Conservation (phyloP, 495 filamentous ascomycete genomes). For the Monascus purpureus region DNA sequence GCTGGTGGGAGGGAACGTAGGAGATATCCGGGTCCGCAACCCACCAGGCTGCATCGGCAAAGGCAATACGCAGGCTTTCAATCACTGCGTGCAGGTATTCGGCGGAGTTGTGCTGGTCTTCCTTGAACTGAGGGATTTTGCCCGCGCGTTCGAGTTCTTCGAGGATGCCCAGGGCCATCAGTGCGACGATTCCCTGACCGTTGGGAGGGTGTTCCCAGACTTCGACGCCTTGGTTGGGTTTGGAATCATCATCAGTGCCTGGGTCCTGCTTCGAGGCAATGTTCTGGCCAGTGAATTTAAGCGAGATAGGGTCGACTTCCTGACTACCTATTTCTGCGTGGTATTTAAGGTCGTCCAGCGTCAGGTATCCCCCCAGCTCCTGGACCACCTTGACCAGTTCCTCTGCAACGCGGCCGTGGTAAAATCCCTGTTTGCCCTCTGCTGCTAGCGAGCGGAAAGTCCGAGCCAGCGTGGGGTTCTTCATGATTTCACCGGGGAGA, state of each 20-base stretch:
- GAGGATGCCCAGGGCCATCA: conserved; percentile 87
- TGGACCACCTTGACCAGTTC: conserved; percentile 63
- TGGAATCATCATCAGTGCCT: conserved; percentile 25
- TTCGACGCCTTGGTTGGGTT: conserved; percentile 48
- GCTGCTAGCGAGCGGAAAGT: conserved; percentile 71
- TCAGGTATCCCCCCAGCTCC: conserved; percentile 64
- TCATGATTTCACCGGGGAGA: conserved; percentile 73
- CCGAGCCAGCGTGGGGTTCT: conserved; percentile 63
- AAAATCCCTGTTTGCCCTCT: conserved; percentile 83
- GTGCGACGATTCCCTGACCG: conserved; percentile 87
- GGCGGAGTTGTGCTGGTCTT: conserved; percentile 59
- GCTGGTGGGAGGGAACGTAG: conserved; percentile 46
- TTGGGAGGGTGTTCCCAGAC: conserved; percentile 98
- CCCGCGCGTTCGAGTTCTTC: conserved; percentile 64
- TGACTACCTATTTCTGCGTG: conserved; percentile 66
- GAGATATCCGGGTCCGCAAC: conserved; percentile 65
- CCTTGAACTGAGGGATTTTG: conserved; percentile 53
- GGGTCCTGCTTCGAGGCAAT: conserved; percentile 33
- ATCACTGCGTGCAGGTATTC: conserved; percentile 82
- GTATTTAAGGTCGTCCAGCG: conserved; percentile 62
- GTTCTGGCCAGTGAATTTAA: conserved; percentile 60
- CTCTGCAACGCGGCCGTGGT: conserved; percentile 68
- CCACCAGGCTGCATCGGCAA: conserved; percentile 83
- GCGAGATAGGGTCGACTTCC: conserved; percentile 64
- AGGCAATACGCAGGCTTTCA: conserved; percentile 81